Conservation (phyloP, 441 rosid species). For the Cnidoscolus chayamansa region DNA sequence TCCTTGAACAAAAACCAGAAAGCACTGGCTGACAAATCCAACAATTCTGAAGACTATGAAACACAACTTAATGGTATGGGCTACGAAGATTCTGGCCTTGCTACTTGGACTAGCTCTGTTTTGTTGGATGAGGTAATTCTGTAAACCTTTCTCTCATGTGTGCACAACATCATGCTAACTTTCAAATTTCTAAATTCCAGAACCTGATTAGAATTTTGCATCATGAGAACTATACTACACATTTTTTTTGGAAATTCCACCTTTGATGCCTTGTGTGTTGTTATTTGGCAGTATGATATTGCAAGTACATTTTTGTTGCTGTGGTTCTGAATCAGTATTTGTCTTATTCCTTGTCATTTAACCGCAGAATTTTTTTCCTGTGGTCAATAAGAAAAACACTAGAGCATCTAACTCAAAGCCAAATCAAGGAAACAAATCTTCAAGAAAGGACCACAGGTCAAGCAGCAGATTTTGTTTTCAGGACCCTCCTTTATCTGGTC, state of each 20-base stretch:
- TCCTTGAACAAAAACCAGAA: constrained; percentile 27
- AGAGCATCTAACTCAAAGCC: constrained; percentile 27
- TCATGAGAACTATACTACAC: neutral
- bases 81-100: constrained; percentile 30
- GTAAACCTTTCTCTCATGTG: neutral
- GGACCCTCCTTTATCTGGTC: constrained; percentile 34
- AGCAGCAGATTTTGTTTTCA: constrained; percentile 25
- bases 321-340: neutral
- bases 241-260: neutral
- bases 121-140: constrained; percentile 60
- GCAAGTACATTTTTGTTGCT: neutral
- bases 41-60: constrained; percentile 20
- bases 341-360: neutral
- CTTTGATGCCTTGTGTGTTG: neutral
- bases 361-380: constrained; percentile 35
- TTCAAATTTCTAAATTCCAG: neutral
- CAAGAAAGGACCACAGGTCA: constrained; percentile 19
- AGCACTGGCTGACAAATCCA: constrained; percentile 32
- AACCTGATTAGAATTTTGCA: neutral
- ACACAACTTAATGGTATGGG: constrained; percentile 24
- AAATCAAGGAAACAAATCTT: constrained; percentile 23
- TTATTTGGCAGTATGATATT: neutral
- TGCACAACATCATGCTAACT: neutral
- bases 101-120: constrained; percentile 46
- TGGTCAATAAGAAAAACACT: constrained; percentile 16